Evolutionary conservation across 169 alveolate species (phyloP).

Genomic region (Plasmodium cynomolgi): DNA sequence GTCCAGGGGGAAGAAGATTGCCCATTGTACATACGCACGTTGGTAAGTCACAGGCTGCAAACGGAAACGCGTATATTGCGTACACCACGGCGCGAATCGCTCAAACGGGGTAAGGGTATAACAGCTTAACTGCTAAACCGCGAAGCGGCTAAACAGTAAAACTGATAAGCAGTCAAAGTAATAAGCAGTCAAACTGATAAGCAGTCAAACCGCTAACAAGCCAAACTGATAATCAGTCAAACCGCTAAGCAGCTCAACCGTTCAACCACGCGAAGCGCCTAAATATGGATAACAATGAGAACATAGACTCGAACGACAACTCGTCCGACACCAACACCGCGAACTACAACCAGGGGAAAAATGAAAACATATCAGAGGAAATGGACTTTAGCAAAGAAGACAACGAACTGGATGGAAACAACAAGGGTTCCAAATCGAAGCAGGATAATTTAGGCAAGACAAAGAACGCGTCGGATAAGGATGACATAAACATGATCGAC

Average conservation of each 20-base stretch:
- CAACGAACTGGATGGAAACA: constrained; percentile 22
- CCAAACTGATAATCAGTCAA: background rate
- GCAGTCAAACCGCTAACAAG: background rate
- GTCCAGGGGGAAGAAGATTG: background rate
- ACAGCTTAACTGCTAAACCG: background rate
- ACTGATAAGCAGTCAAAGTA: background rate
- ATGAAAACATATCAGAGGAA: constrained; percentile 53
- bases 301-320: constrained; percentile 67
- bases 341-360: constrained; percentile 56
- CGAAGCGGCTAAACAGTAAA: background rate
- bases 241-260: background rate
- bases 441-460: constrained; percentile 17
- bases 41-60: background rate
- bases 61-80: background rate
- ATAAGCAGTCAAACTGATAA: background rate
- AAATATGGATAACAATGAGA: constrained; percentile 69
- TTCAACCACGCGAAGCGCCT: background rate
- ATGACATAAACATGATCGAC: constrained; percentile 34
- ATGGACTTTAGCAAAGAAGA: constrained; percentile 57
- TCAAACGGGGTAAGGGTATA: background rate
- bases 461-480: constrained; percentile 52
- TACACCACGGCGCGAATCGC: background rate
- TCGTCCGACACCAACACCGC: constrained; percentile 69
- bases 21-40: background rate
- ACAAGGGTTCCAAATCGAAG: constrained; percentile 17